A percentile compares a stretch with the other conserved stretches of the same genome.
Conservation (phyloP, 2,329 filamentous ascomycete species). For the Colletotrichum cereale region DNA sequence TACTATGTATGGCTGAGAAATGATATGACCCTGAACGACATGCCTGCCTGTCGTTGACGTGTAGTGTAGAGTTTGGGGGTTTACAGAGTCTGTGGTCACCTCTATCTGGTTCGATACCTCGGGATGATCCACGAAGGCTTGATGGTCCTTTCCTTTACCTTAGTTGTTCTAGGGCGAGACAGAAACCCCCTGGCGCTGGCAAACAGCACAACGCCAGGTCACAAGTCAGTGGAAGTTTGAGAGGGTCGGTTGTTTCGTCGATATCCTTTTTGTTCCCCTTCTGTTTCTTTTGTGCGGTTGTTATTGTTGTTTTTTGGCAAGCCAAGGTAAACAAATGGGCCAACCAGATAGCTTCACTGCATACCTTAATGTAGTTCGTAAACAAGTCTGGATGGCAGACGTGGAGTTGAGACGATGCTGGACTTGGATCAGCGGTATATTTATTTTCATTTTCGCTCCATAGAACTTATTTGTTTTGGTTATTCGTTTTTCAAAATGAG, state of each 20-base stretch:
- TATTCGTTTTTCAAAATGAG: not conserved
- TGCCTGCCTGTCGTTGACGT: not conserved
- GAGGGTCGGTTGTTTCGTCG: constrained; percentile 24
- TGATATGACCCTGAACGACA: too few relatives aligned
- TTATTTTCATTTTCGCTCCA: not conserved
- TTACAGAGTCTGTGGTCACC: not conserved
- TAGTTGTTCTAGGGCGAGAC: not conserved
- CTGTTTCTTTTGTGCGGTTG: not conserved
- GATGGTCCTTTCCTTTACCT: not conserved
- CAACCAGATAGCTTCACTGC: not conserved
- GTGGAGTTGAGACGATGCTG: not conserved
- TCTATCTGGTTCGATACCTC: not conserved
- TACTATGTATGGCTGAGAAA: not conserved
- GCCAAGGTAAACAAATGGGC: not conserved
- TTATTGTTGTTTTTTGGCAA: not conserved
- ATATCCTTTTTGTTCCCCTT: not conserved
- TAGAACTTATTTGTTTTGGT: not conserved
- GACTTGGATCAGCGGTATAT: not conserved
- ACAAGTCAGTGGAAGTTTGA: constrained; percentile 4
- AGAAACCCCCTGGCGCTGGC: not conserved
- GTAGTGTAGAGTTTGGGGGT: not conserved
- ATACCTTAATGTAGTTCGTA: not conserved
- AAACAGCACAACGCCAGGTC: not conserved
- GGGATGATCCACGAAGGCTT: constrained; percentile 5
- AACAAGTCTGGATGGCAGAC: not conserved